These are phyloP conservation scores for Xylariaceae sp. DNA, from an alignment of 2,329 filamentous ascomycete genomes.

Conservation along the genomic window DNA sequence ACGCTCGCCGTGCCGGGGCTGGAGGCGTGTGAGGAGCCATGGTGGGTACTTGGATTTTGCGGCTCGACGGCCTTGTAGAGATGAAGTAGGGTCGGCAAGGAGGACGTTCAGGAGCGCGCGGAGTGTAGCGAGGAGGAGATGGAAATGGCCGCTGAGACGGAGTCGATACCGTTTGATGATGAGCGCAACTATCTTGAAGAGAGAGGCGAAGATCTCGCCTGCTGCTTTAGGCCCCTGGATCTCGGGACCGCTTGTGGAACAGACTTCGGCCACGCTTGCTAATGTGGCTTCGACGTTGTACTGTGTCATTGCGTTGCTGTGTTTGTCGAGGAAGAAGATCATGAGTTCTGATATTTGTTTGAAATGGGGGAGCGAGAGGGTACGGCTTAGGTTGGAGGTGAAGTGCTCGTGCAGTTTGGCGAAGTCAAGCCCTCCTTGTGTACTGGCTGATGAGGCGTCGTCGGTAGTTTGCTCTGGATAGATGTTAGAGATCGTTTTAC, in stretches of 20 bases:
- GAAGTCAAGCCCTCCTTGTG: slow-evolving; percentile 23
- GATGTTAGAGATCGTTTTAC: slow-evolving; percentile 14
- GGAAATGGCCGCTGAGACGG: slow-evolving; percentile 57
- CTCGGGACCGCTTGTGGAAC: slow-evolving; percentile 22
- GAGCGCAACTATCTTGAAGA: slow-evolving; percentile 51
- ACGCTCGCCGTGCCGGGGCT: slow-evolving; percentile 42
- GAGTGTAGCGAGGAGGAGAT: slow-evolving; percentile 50
- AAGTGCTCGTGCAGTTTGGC: slow-evolving; percentile 26
- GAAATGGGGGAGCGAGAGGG: slow-evolving; percentile 28
- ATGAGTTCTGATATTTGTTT: slow-evolving; percentile 26
- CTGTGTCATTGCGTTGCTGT: slow-evolving; percentile 47
- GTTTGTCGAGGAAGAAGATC: slow-evolving; percentile 45
- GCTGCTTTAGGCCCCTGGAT: slow-evolving; percentile 28
- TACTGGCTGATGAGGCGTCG: neutral
- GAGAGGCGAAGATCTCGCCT: slow-evolving; percentile 39
- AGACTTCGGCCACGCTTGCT: slow-evolving; percentile 39
- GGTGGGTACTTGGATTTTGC: slow-evolving; percentile 24
- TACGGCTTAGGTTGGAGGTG: slow-evolving; percentile 22
- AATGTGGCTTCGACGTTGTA: slow-evolving; percentile 54
- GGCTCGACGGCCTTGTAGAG: slow-evolving; percentile 7
- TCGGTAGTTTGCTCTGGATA: slow-evolving; percentile 11
- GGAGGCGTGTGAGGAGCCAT: slow-evolving; percentile 37
- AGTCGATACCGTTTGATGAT: slow-evolving; percentile 56
- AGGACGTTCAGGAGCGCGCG: slow-evolving; percentile 53
- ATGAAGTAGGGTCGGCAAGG: slow-evolving; percentile 37